phyloP scores from a whole-genome alignment of 1,284 basidiomycete species.

The Ceratobasidium sp. region DNA sequence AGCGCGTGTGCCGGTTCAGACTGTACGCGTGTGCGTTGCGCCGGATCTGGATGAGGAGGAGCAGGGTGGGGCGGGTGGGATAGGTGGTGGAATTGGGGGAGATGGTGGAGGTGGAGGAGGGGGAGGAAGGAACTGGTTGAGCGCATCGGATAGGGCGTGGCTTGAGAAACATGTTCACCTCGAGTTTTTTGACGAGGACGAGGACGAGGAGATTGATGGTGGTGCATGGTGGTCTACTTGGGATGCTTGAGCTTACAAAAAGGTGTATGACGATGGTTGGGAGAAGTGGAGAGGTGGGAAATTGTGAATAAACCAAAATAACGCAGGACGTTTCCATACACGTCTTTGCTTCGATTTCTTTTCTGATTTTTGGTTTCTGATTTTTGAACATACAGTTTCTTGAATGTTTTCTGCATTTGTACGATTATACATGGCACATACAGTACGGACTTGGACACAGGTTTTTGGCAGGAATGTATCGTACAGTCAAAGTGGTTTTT shows the following conservation, averaged over 20 bases:
- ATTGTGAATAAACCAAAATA: not conserved
- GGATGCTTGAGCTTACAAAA: conserved; percentile 7
- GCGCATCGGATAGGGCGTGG: conserved; percentile 32
- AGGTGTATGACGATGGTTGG: too few species aligned
- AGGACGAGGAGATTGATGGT: conserved; percentile 42
- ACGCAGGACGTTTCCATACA: conserved; percentile 8
- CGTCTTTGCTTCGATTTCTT: not conserved
- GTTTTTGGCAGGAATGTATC: not conserved
- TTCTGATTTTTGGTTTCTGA: too few species aligned
- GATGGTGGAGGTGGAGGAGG: not conserved
- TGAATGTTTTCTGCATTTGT: not conserved
- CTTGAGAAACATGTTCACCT: conserved; percentile 39
- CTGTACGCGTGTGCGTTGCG: conserved; percentile 36
- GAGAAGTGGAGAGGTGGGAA: not conserved
- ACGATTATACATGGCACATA: conserved; percentile 11
- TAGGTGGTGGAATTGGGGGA: not conserved
- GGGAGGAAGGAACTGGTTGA: conserved; percentile 19
- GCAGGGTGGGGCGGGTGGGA: not conserved
- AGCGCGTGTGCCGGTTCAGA: conserved; percentile 23
- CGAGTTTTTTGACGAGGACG: conserved; percentile 43
- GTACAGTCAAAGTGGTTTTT: too few species aligned
- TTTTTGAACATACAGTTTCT: too few species aligned
- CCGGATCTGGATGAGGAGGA: not conserved
- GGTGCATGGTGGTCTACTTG: conserved; percentile 44
- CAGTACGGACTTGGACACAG: not conserved